Evolutionary conservation across 1,139 yeast species (phyloP), one percentile per base, ranked within the genome.

Genomic region (Sugiyamaella pinicola): DNA sequence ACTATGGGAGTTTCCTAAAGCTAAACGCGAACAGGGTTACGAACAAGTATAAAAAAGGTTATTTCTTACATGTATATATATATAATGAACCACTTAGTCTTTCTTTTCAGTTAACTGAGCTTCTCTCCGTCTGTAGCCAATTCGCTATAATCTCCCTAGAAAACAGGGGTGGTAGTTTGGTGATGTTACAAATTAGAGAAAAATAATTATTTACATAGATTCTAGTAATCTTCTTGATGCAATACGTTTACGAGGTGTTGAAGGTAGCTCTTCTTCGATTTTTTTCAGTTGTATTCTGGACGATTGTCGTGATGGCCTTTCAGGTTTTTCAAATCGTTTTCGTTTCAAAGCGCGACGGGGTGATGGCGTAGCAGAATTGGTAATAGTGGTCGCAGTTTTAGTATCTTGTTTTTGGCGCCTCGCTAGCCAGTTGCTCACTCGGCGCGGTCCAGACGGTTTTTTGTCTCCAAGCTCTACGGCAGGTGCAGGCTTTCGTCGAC

Each of bases 1-100:
- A 19, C 57, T 71, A 35, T 68, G 69, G 66, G 71, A 70, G 21
- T 63, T 62, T 48, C 72, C 72, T 1, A 52, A 53, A 10, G 29
- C 19, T 12, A 51, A 49, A 18, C 26, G 22, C n/a, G 34, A 34
- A 8, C 48, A 46, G 21, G 58, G 52, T 4, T 62, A 59, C 45
- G 62, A 59, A 47, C 51, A 58, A 54, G 62, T 61, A 17, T 59
- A 46, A 31, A 19, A 46, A 31, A 19, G 21, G 13, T n/a, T 7
- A 33, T 17, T 35, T 35, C n/a, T n/a, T n/a, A n/a, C 22, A 35
- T 35, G 37, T 33, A n/a, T 35, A 18, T 10, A 34, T 19, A 19
- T 46, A 24, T 15, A 22, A 33, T 33, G 19, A 15, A 12, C 22
- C 3, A 12, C 7, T 42, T 17, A 29, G 26, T 29, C 28, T 5